These are phyloP conservation scores for Poa annua DNA, from an alignment of 176 grass and related monocot species.

Conservation along the genomic window DNA sequence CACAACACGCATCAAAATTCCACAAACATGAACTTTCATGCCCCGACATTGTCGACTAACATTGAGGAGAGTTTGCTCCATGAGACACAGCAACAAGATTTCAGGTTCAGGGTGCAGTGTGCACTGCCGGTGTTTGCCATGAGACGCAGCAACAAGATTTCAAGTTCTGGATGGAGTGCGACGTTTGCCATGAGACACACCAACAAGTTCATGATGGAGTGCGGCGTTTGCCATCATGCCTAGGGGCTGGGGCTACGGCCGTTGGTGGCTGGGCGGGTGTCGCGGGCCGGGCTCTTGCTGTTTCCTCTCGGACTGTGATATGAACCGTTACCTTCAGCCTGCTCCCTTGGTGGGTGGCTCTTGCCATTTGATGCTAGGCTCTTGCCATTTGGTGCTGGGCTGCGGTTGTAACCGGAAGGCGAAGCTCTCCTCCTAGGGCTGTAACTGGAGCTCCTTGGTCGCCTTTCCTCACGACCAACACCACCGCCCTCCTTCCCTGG, in stretches of 20 bases:
- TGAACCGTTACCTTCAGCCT: conserved; percentile 48
- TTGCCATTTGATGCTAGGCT: conserved; percentile 32
- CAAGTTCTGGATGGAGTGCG: no score
- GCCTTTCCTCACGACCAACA: conserved; percentile 35
- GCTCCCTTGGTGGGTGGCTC: conserved; percentile 50
- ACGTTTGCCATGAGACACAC: background rate
- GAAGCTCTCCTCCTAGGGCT: conserved; percentile 50
- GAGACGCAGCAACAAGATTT: background rate
- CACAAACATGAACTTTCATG: background rate
- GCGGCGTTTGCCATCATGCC: conserved; percentile 11
- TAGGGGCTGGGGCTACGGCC: conserved; percentile 51
- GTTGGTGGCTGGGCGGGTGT: conserved; percentile 43
- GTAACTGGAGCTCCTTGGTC: conserved; percentile 49
- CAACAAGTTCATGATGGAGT: conserved; percentile 19
- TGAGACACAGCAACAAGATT: background rate
- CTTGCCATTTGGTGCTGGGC: conserved; percentile 40
- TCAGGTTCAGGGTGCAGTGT: conserved; percentile 14
- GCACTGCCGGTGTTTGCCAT: background rate
- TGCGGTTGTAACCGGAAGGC: conserved; percentile 28
- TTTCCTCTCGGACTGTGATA: conserved; percentile 29
- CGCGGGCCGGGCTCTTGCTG: conserved; percentile 25
- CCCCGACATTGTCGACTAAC: background rate
- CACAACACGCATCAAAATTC: background rate
- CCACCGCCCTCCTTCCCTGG: conserved; percentile 43
- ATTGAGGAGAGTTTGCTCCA: conserved; percentile 16